Percentiles rank a stretch among this genome's conserved stretches.
These are phyloP conservation scores for Auxenochlorella protothecoides DNA, from an alignment of 139 green algal genomes.

Conservation along the genomic window DNA sequence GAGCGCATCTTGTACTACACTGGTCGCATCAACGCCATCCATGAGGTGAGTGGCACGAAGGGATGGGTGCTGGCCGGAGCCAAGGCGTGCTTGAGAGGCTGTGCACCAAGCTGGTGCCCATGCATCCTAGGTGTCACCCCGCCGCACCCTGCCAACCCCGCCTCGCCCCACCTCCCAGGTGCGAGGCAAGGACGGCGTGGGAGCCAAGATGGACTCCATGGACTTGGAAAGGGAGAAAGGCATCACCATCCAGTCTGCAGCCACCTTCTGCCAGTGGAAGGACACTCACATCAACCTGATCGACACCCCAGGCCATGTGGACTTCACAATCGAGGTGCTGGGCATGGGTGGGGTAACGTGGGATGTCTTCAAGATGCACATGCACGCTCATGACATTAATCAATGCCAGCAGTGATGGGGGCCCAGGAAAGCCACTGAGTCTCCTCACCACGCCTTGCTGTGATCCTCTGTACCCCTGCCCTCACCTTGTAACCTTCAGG, in stretches of 20 bases:
- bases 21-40: conserved; percentile 89
- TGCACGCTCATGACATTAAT: no score
- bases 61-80: no score
- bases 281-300: conserved; percentile 98
- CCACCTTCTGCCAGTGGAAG: conserved; percentile 71
- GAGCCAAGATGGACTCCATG: conserved; percentile 98
- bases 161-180: conserved; percentile 42
- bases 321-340: conserved; percentile 96
- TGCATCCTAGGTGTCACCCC: no score
- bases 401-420: no score
- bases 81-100: no score
- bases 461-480: no score
- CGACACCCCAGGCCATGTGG: conserved; percentile 92
- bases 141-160: no score
- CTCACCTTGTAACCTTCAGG: conserved; percentile 14
- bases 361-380: no score
- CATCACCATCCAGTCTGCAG: conserved; percentile 94
- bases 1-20: conserved; percentile 99
- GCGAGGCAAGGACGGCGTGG: conserved; percentile 92
- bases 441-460: no score
- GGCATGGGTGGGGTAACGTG: not conserved
- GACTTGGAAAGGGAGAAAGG: conserved; percentile 98
- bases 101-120: no score
- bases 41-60: conserved; percentile 67
- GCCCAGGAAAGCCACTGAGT: no score